Evolutionary conservation across 1,284 basidiomycete genomes (phyloP).

Genomic region (Ustilago bromivora): DNA sequence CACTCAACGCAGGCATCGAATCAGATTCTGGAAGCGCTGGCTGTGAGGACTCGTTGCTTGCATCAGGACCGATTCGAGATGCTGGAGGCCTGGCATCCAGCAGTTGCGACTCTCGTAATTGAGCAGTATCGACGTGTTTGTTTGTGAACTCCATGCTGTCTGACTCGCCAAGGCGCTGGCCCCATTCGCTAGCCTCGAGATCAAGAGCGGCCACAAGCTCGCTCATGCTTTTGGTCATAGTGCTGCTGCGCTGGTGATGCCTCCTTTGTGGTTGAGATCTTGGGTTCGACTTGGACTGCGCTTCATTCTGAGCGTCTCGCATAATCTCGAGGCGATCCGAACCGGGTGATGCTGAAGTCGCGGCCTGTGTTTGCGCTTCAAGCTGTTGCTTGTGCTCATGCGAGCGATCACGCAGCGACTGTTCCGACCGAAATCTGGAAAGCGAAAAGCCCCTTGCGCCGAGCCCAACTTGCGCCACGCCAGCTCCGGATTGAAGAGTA

Average conservation of each 20-base stretch:
- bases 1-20: conserved; percentile 30
- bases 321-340: conserved; percentile 13
- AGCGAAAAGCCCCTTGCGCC: conserved; percentile 12
- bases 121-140: background rate
- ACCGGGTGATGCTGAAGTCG: background rate
- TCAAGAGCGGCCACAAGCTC: conserved; percentile 47
- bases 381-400: background rate
- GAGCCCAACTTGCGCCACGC: conserved; percentile 30
- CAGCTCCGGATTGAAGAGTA: background rate
- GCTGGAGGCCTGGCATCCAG: background rate
- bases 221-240: conserved; percentile 41
- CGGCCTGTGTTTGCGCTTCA: background rate
- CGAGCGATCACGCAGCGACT: conserved; percentile 5
- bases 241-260: conserved; percentile 27
- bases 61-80: background rate
- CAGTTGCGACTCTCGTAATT: conserved; percentile 7
- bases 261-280: background rate
- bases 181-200: conserved; percentile 30
- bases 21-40: conserved; percentile 11
- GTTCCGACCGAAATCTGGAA: conserved; percentile 8
- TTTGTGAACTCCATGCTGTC: conserved; percentile 1
- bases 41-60: background rate
- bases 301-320: conserved; percentile 2
- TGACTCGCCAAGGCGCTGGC: conserved; percentile 8
- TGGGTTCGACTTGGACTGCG: background rate